phyloP scores from a whole-genome alignment of 1,284 basidiomycete species.

The Stygiomarasmius scandens region DNA sequence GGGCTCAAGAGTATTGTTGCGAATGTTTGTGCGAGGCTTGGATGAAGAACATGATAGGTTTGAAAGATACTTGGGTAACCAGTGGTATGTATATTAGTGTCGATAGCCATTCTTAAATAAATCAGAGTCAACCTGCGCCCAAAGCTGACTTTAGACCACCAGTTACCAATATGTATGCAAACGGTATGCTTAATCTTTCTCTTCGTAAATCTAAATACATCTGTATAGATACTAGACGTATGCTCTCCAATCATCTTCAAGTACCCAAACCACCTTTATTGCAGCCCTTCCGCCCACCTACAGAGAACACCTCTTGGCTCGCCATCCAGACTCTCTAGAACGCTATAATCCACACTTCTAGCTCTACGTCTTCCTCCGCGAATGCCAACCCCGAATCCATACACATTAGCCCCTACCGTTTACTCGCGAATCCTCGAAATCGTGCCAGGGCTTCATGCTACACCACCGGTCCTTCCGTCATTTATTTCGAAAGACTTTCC shows the following conservation, averaged over 20 bases:
- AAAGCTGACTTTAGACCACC: no score
- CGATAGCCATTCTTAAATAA: no score
- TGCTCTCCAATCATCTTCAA: no score
- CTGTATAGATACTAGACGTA: no score
- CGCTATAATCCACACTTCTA: conserved; percentile 15
- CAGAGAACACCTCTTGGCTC: conserved; percentile 58
- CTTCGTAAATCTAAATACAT: no score
- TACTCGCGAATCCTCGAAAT: conserved; percentile 61
- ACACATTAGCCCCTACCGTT: conserved; percentile 61
- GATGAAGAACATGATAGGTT: no score
- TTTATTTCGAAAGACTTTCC: conserved; percentile 33
- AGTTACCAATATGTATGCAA: no score
- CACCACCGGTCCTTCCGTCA: conserved; percentile 63
- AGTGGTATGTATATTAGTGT: no score
- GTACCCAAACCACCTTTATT: background rate
- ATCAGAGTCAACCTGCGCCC: no score
- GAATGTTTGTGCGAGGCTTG: background rate
- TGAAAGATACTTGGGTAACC: no score
- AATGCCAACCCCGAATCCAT: conserved; percentile 33
- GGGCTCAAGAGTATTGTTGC: conserved; percentile 39
- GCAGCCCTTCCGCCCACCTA: conserved; percentile 51
- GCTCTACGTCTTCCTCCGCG: no score
- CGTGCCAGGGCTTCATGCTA: conserved; percentile 60
- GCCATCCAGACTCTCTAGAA: conserved; percentile 54
- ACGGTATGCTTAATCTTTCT: no score